phyloP scores from a whole-genome alignment of 2,329 filamentous ascomycete genomes.

The Xylariaceae sp. region DNA sequence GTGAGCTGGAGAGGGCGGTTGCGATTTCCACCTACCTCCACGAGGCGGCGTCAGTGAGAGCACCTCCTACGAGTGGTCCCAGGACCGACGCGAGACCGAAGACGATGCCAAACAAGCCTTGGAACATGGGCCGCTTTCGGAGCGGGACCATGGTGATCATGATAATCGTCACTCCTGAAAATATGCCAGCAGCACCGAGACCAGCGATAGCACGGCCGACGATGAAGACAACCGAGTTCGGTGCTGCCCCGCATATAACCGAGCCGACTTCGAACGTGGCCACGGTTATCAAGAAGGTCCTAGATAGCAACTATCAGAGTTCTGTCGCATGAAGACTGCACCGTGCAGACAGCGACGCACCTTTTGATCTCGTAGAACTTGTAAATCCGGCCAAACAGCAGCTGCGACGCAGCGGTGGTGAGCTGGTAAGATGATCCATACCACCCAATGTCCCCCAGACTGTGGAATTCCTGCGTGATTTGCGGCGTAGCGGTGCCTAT shows the following conservation, averaged over 20 bases:
- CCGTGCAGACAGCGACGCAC: constrained; percentile 27
- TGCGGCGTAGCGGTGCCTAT: constrained; percentile 49
- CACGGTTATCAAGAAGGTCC: constrained; percentile 43
- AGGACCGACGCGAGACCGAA: constrained; percentile 51
- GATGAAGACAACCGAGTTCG: constrained; percentile 49
- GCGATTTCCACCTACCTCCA: constrained; percentile 38
- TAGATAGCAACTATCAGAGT: constrained; percentile 13
- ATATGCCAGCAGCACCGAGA: constrained; percentile 51
- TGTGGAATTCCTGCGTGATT: constrained; percentile 53
- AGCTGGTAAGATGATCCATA: constrained; percentile 59
- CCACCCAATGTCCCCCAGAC: constrained; percentile 58
- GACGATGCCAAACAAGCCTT: constrained; percentile 49
- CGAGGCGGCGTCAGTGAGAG: constrained; percentile 41
- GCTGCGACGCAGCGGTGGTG: constrained; percentile 50
- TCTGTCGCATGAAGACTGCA: background rate
- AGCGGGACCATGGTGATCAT: constrained; percentile 56
- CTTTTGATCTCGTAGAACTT: constrained; percentile 47
- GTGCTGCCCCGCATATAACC: constrained; percentile 46
- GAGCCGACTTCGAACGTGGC: constrained; percentile 51
- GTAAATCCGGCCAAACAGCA: constrained; percentile 50
- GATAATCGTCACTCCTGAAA: constrained; percentile 51
- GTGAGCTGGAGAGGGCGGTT: background rate
- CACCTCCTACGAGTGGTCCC: constrained; percentile 50
- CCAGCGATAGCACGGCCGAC: constrained; percentile 53
- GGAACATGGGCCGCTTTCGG: constrained; percentile 54